Percentiles rank a stretch among this genome's conserved stretches.
These are phyloP conservation scores for Takakia lepidozioides DNA, from an alignment of 225 moss, liverwort and hornwort species.

Conservation along the genomic window DNA sequence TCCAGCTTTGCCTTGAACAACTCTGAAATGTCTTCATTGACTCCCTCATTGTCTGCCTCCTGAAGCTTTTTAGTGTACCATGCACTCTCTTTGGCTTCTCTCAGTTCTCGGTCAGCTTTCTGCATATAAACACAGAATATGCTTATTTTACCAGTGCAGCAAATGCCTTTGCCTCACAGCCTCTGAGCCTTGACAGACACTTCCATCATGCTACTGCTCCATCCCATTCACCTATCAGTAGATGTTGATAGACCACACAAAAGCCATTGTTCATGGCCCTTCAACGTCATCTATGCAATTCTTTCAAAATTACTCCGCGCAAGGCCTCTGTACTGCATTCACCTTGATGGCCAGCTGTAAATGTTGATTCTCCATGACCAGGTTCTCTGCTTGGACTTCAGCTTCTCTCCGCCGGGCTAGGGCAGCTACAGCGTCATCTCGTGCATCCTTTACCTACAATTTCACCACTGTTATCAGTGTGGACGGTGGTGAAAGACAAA, in stretches of 20 bases:
- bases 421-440: constrained; percentile 40
- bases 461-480: too few relatives aligned
- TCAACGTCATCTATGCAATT: too few relatives aligned
- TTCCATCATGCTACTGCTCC: too few relatives aligned
- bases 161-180: too few relatives aligned
- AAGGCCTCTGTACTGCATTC: too few relatives aligned
- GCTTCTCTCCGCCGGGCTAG: constrained; percentile 44
- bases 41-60: constrained; percentile 29
- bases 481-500: too few relatives aligned
- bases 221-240: too few relatives aligned
- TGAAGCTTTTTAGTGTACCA: constrained; percentile 4
- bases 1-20: constrained; percentile 27
- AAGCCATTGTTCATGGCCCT: too few relatives aligned
- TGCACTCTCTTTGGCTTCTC: constrained; percentile 10
- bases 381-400: constrained; percentile 38
- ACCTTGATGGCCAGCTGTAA: constrained; percentile 37
- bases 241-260: too few relatives aligned
- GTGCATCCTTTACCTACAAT: constrained; percentile 41
- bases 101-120: constrained; percentile 32
- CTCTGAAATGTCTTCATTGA: constrained; percentile 12
- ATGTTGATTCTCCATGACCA: constrained; percentile 19
- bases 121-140: constrained; percentile 13
- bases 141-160: too few relatives aligned
- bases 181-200: too few relatives aligned
- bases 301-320: too few relatives aligned